These are phyloP conservation scores for Penicillium cosmopolitanum DNA, from an alignment of 495 filamentous ascomycete species.

Conservation along the genomic window DNA sequence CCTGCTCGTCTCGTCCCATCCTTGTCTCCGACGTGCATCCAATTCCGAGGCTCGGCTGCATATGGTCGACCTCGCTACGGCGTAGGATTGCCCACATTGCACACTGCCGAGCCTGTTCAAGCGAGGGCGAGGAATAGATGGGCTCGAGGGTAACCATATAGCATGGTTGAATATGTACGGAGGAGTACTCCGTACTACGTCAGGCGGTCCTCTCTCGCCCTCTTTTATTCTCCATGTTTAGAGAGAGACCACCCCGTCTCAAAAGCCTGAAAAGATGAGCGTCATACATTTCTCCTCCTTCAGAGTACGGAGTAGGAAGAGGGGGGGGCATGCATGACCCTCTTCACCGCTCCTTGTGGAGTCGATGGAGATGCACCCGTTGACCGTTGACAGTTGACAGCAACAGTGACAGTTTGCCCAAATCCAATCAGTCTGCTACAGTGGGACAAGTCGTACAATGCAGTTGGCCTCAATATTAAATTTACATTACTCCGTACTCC, in stretches of 20 bases:
- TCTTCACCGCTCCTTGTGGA: constrained; percentile 24
- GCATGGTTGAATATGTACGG: not conserved
- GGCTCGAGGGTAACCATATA: not conserved
- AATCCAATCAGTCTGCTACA: constrained; percentile 10
- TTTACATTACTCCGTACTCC: too few species aligned
- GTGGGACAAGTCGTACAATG: constrained; percentile 17
- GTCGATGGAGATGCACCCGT: not conserved
- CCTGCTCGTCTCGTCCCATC: not conserved
- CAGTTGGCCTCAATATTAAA: constrained; percentile 19
- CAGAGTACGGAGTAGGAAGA: not conserved
- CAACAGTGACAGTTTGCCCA: not conserved
- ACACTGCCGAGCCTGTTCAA: not conserved
- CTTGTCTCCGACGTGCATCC: not conserved
- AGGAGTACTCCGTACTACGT: not conserved
- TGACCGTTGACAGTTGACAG: not conserved
- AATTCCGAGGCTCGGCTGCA: constrained; percentile 3
- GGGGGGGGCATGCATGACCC: constrained; percentile 12
- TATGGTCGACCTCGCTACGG: not conserved
- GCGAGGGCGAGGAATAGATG: constrained; percentile 13
- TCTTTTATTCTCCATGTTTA: not conserved
- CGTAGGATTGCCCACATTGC: not conserved
- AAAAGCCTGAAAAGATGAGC: constrained; percentile 5
- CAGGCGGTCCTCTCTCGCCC: not conserved
- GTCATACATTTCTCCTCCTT: constrained; percentile 1
- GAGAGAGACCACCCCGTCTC: not conserved